Percentiles rank a stretch among this genome's conserved stretches.
These are phyloP conservation scores for Globisporangium uncinulatum DNA, from an alignment of 352 stramenopile genomes.

Conservation along the genomic window DNA sequence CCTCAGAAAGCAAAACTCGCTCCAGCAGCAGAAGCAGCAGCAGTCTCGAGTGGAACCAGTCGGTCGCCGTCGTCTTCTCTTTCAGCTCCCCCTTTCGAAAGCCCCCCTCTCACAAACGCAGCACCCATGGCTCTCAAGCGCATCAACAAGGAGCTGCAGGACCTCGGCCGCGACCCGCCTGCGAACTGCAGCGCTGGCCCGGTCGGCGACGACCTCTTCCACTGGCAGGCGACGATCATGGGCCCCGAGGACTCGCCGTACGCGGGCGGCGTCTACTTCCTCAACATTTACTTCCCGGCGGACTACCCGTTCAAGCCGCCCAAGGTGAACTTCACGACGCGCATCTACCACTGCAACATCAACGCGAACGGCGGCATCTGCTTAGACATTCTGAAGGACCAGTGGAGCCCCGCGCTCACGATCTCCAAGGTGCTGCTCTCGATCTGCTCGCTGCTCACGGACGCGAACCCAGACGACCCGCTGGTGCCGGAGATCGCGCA, in stretches of 20 bases:
- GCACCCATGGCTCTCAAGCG: constrained; percentile 88
- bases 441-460: constrained; percentile 99
- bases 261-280: constrained; percentile 96
- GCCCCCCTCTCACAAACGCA: neutral
- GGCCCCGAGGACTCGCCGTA: constrained; percentile 98
- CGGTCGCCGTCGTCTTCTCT: neutral
- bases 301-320: constrained; percentile 99
- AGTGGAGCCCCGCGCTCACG: constrained; percentile 99
- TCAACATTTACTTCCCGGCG: constrained; percentile 99
- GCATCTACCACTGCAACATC: constrained; percentile 99
- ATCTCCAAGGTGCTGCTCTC: constrained; percentile 99
- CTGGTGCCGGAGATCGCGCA: constrained; percentile 91
- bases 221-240: constrained; percentile 98
- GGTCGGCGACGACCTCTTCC: constrained; percentile 98
- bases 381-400: constrained; percentile 99
- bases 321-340: constrained; percentile 98
- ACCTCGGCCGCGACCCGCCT: constrained; percentile 93
- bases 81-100: neutral
- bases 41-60: constrained; percentile 4
- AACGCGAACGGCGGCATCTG: constrained; percentile 99
- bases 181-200: constrained; percentile 98
- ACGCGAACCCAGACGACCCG: constrained; percentile 99
- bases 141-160: constrained; percentile 96
- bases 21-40: constrained; percentile 19
- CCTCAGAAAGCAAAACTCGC: constrained; percentile 30